These are phyloP conservation scores for Ustilago nuda DNA, from an alignment of 1,284 basidiomycete genomes.

Conservation along the genomic window DNA sequence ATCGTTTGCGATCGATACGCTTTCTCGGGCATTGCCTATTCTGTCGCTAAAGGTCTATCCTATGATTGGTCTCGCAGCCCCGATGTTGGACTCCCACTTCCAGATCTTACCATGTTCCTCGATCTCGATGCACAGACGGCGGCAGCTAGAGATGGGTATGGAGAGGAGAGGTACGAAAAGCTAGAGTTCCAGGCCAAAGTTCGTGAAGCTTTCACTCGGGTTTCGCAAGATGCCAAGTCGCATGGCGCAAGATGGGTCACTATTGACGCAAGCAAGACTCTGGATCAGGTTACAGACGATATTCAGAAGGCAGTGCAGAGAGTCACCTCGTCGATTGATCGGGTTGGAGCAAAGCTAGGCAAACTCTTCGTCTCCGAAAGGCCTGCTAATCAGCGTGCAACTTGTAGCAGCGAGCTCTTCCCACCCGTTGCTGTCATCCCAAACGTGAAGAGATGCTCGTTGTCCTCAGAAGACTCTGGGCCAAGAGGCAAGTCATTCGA, in stretches of 20 bases:
- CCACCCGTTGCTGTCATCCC: constrained; percentile 11
- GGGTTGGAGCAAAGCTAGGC: constrained; percentile 31
- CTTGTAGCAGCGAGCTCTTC: constrained; percentile 38
- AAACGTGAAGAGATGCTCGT: constrained; percentile 17
- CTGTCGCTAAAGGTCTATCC: constrained; percentile 80
- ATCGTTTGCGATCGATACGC: constrained; percentile 94
- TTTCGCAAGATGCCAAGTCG: constrained; percentile 46
- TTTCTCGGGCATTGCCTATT: constrained; percentile 96
- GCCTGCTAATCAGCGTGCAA: constrained; percentile 17
- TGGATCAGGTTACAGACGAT: constrained; percentile 62
- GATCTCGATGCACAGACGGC: constrained; percentile 82
- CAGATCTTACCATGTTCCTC: constrained; percentile 89
- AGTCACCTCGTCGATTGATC: constrained; percentile 41
- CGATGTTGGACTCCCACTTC: constrained; percentile 85
- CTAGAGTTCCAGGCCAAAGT: constrained; percentile 68
- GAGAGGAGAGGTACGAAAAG: constrained; percentile 79
- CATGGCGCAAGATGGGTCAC: constrained; percentile 55
- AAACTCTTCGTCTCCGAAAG: constrained; percentile 32
- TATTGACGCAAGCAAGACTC: constrained; percentile 57
- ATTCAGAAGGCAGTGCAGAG: constrained; percentile 44
- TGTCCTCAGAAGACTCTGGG: constrained; percentile 19
- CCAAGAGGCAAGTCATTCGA: constrained; percentile 28
- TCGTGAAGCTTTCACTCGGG: constrained; percentile 56
- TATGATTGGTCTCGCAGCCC: constrained; percentile 85
- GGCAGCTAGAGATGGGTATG: constrained; percentile 83